Conservation (phyloP, 345 rosid species). For the Aquilaria sinensis region DNA sequence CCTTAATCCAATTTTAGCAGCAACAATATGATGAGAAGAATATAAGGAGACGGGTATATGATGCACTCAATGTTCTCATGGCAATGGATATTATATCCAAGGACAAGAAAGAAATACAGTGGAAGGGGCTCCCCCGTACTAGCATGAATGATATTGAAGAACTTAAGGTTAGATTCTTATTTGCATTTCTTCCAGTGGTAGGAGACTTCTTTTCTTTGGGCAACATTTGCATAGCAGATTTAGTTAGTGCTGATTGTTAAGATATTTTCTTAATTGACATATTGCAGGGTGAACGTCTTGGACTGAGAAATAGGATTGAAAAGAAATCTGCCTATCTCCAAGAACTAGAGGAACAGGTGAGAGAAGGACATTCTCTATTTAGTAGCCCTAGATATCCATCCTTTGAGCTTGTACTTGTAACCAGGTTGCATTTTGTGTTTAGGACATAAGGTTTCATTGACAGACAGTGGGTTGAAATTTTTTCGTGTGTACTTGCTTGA, state of each 20-base stretch:
- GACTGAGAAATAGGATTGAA: slow-evolving; percentile 68
- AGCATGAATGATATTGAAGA: slow-evolving; percentile 91
- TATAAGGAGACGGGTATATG: slow-evolving; percentile 96
- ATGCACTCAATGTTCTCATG: slow-evolving; percentile 98
- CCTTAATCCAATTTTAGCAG: slow-evolving; percentile 30
- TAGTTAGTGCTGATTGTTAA: too few relatives aligned
- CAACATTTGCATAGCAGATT: too few relatives aligned
- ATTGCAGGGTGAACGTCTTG: slow-evolving; percentile 64
- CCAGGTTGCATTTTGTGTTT: slow-evolving; percentile 5
- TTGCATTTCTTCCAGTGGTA: background rate
- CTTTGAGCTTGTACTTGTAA: too few relatives aligned
- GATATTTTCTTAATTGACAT: slow-evolving; percentile 3
- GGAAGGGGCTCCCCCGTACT: slow-evolving; percentile 98
- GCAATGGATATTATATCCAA: slow-evolving; percentile 98
- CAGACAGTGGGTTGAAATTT: background rate
- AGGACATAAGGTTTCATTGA: slow-evolving; percentile 8
- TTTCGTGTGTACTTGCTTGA: too few relatives aligned
- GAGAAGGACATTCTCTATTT: slow-evolving; percentile 10
- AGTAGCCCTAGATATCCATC: too few relatives aligned
- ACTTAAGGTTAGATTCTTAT: slow-evolving; percentile 58
- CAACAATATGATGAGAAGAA: slow-evolving; percentile 98
- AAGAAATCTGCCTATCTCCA: slow-evolving; percentile 84
- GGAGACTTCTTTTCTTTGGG: too few relatives aligned
- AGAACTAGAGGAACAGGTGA: slow-evolving; percentile 96
- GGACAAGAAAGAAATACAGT: slow-evolving; percentile 94